These are phyloP conservation scores for Kodamaea suecica DNA, from an alignment of 1,139 yeast species.

Conservation along the genomic window DNA sequence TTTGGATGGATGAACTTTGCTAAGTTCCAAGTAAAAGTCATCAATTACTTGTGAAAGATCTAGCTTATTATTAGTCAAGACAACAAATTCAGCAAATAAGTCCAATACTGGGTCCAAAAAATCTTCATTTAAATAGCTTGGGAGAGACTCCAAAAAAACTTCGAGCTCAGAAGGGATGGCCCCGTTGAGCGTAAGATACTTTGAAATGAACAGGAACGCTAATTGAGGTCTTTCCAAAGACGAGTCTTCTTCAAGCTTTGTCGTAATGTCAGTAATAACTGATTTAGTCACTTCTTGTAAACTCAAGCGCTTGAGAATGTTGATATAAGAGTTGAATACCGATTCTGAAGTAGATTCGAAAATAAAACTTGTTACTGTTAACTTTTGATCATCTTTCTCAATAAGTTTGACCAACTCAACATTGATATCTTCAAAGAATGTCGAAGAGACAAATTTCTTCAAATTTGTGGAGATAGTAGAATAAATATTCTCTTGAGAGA, in stretches of 20 bases:
- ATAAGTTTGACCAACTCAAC: constrained; percentile 5
- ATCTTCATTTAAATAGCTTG: constrained; percentile 27
- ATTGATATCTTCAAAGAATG: constrained; percentile 10
- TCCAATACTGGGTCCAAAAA: constrained; percentile 26
- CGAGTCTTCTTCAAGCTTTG: constrained; percentile 20
- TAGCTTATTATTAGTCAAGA: constrained; percentile 4
- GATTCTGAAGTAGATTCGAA: constrained; percentile 10
- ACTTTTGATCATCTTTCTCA: constrained; percentile 4
- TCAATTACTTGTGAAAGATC: constrained; percentile 24
- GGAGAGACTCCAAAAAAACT: constrained; percentile 20
- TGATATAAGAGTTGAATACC: constrained; percentile 10
- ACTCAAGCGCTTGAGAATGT: constrained; percentile 10
- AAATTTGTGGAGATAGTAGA: constrained; percentile 1
- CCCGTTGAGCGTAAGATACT: constrained; percentile 7
- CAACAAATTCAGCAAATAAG: constrained; percentile 16
- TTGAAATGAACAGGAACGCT: constrained; percentile 15
- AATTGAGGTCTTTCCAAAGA: constrained; percentile 13
- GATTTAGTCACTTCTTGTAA: constrained; percentile 15
- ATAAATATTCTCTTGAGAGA: constrained; percentile 6
- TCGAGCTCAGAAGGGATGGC: constrained; percentile 3
- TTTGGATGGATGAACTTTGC: constrained; percentile 9
- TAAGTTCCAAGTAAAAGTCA: constrained; percentile 31
- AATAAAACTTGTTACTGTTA: constrained; percentile 8
- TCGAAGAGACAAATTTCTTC: constrained; percentile 3
- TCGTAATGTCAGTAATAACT: constrained; percentile 22